phyloP scores from a whole-genome alignment of 768 basidiomycete species.

The Sarcodon aspratus region DNA sequence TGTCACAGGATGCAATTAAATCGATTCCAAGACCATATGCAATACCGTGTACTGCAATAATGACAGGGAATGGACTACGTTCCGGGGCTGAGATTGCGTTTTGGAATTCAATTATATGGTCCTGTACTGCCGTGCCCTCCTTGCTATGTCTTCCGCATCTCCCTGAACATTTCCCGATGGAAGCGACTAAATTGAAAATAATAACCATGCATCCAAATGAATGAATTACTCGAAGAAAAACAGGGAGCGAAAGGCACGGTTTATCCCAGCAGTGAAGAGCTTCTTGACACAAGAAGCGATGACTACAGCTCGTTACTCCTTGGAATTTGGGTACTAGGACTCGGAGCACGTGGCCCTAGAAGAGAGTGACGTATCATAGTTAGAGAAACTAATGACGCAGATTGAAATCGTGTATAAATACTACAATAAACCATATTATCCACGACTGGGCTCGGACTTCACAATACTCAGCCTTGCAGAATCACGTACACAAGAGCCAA shows the following conservation, averaged over 20 bases:
- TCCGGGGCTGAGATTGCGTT: slow-evolving; percentile 56
- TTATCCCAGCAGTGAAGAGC: slow-evolving; percentile 76
- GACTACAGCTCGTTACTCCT: slow-evolving; percentile 65
- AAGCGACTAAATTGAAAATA: slow-evolving; percentile 16
- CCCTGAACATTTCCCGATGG: slow-evolving; percentile 2
- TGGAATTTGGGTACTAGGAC: too few relatives aligned
- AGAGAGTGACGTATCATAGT: too few relatives aligned
- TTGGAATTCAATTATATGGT: slow-evolving; percentile 53
- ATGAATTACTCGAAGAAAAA: background rate
- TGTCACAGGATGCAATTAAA: slow-evolving; percentile 64
- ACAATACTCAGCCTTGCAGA: too few relatives aligned
- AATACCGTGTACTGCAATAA: slow-evolving; percentile 69
- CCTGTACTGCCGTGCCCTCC: slow-evolving; percentile 38
- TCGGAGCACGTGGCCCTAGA: too few relatives aligned
- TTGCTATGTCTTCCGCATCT: slow-evolving; percentile 33
- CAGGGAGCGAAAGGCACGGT: slow-evolving; percentile 35
- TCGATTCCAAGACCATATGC: slow-evolving; percentile 75
- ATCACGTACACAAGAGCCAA: too few relatives aligned
- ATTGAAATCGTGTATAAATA: too few relatives aligned
- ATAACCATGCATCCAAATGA: background rate
- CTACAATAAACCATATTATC: too few relatives aligned
- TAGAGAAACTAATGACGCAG: too few relatives aligned
- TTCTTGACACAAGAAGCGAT: slow-evolving; percentile 62
- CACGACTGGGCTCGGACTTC: too few relatives aligned
- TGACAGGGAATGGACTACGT: slow-evolving; percentile 66